Evolutionary conservation across 1,139 yeast genomes (phyloP).

Genomic region (Tardiomyces digboiensis): DNA sequence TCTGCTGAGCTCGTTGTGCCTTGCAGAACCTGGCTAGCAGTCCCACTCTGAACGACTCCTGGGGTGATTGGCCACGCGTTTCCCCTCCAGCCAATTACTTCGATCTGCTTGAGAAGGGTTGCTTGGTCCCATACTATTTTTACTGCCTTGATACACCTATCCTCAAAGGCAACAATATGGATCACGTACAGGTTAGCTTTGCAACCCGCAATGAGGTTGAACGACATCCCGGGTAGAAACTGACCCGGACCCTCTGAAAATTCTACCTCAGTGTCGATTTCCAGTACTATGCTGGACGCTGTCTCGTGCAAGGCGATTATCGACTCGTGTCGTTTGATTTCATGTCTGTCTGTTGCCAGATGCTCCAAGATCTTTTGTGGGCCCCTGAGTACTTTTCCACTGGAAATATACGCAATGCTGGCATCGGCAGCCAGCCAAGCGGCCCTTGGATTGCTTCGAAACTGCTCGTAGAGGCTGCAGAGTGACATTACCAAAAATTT

Average conservation of each 20-base stretch:
- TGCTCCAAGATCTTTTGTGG: conserved; percentile 14
- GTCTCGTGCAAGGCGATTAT: conserved; percentile 12
- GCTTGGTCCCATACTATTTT: conserved; percentile 23
- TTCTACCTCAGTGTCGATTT: conserved; percentile 17
- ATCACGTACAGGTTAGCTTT: conserved; percentile 16
- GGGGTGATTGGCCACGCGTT: conserved; percentile 21
- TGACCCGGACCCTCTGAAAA: conserved; percentile 21
- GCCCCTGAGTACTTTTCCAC: conserved; percentile 14
- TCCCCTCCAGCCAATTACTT: conserved; percentile 21
- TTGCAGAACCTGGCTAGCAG: conserved; percentile 10
- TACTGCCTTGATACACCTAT: conserved; percentile 11
- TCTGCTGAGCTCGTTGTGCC: not conserved
- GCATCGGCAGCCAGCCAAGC: conserved; percentile 9
- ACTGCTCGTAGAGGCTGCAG: conserved; percentile 5
- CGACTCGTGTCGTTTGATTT: conserved; percentile 13
- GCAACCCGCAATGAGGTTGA: conserved; percentile 20
- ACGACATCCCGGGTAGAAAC: conserved; percentile 18
- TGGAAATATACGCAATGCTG: conserved; percentile 14
- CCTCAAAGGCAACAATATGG: conserved; percentile 16
- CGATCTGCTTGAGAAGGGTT: conserved; percentile 21
- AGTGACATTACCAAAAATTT: too few species aligned
- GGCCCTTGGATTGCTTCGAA: conserved; percentile 11
- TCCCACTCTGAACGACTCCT: too few species aligned
- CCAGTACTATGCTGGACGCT: conserved; percentile 14
- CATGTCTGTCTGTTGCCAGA: conserved; percentile 10